These are phyloP conservation scores for Eucalyptus erythrocorys DNA, from an alignment of 345 rosid species.

Conservation along the genomic window DNA sequence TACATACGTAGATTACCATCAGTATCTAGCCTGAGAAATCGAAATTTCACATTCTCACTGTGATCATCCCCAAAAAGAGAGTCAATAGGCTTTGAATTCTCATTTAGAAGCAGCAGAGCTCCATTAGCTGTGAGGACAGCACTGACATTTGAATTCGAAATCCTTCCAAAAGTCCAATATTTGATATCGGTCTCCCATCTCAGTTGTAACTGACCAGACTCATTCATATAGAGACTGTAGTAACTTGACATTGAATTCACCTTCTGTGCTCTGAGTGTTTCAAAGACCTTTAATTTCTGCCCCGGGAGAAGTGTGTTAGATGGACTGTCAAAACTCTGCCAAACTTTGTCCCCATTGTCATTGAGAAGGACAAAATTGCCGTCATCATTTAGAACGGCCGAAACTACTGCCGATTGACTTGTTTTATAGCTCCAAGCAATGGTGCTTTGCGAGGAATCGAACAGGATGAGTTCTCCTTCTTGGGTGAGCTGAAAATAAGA, in stretches of 20 bases:
- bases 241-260: constrained; percentile 50
- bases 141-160: constrained; percentile 21
- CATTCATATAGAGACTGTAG: constrained; percentile 53
- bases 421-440: constrained; percentile 52
- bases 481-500: constrained; percentile 57
- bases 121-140: constrained; percentile 57
- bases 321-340: constrained; percentile 77
- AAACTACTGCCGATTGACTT: constrained; percentile 35
- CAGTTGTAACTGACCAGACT: constrained; percentile 41
- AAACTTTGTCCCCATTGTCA: constrained; percentile 24
- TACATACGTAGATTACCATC: constrained; percentile 83
- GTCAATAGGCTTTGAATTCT: constrained; percentile 29
- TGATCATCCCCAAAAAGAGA: constrained; percentile 69
- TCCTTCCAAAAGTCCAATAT: constrained; percentile 44
- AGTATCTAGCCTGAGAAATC: constrained; percentile 59
- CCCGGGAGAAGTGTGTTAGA: constrained; percentile 66
- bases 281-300: constrained; percentile 31
- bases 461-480: constrained; percentile 55
- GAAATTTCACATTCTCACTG: constrained; percentile 36
- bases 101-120: constrained; percentile 33
- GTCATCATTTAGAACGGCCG: constrained; percentile 50
- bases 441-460: constrained; percentile 29
- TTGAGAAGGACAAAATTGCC: constrained; percentile 61
- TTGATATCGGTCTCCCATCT: constrained; percentile 56
- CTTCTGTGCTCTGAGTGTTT: constrained; percentile 53